Base-by-base conservation (phyloP, 2,329 filamentous ascomycete species). In the Fusarium albosuccineum region DNA sequence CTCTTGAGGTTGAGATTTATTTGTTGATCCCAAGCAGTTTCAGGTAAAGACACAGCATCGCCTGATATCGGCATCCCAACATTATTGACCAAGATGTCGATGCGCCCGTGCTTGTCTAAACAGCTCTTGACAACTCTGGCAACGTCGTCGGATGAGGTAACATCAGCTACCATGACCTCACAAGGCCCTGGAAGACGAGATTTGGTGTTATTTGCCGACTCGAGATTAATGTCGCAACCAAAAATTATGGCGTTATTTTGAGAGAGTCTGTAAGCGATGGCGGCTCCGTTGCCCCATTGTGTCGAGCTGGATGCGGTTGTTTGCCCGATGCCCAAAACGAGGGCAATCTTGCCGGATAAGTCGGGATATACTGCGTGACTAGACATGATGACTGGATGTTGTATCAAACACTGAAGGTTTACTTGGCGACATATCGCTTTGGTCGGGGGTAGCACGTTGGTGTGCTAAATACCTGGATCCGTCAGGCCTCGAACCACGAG, bases 1-100 rank as follows among this genome's bases (percentile, higher is more conserved):
- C 46, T 55, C n/a, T 65, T 65, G 5, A 65, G 27, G 14, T 65
- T 65, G 22, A 65, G 30, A n/a, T 46, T 49, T 4, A 39, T 48
- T 10, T 65, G 62, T 5, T 27, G 11, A 29, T 44, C 41, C 41
- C 41, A 44, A 3, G 22, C 22, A 8, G 22, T 22, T 5, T 44
- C 41, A 27, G 41, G 41, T 14, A 44, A 26, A 14, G 41, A 26
- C 2, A 27, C 41, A 8, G 41, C 41, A 44, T 44, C 27, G 33
- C 62, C 62, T 50, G 34, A 4, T 4, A 14, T 33, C 3, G 56
- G 36, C 9, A 13, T 8, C 22, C 56, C 56, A 3, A 59, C 56
- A 14, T 59, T 59, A 17, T 59, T 59, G 29, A 59, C 16, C 11
- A 59, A 26, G 13, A 62, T 45, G 34, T 56, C 58, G 44, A 57